Evolutionary conservation across 768 basidiomycete species (phyloP), one percentile per base, ranked within the genome.

Genomic region (Suillus brevipes): DNA sequence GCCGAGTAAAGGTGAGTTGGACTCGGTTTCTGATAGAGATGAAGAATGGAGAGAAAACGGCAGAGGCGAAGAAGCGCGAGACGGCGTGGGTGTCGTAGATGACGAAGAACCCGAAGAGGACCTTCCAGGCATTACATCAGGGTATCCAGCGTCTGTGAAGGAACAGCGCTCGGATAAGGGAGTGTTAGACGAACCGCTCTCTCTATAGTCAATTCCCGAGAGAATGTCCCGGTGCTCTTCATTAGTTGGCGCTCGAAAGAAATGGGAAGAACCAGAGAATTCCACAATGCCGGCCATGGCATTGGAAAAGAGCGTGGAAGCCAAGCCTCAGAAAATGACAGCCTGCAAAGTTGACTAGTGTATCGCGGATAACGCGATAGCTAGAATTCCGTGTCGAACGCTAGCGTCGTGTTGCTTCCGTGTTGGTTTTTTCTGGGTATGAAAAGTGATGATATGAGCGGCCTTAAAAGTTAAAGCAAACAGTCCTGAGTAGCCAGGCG

Each of bases 11-110:
- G 86, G 81, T 60, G 84, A 78, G 45, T 77, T 78, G 55, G 83
- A 81, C 70, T 90, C 90, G 67, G 83, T 83, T 68, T 90, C 88
- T 28, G 86, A 88, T 20, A 80, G 76, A 69, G 83, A 86, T 38
- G 85, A 84, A 7, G 85, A 85, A 42, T 85, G 78, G 25, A 78
- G 78, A 71, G 83, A 82, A 68, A 85, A 85, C 60, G 83, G 81
- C 43, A 86, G 84, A 8, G 89, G 90, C 0, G 90, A 90, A 16
- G 81, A 70, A 14, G 85, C 79, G 58, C 89, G 86, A 10, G 90
- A 89, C n/a, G 83, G 84, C 16, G 84, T 66, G n/a, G 89, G 86
- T 1, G 88, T 83, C 16, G 81, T 77, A 38, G 78, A 69, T 23
- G 71, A 56, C 36, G 70, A 59, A 64, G 75, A 71, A 47, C 72